A percentile compares a stretch with the other conserved stretches of the same genome.
phyloP scores from a whole-genome alignment of 345 rosid species.

The Populus pruinosa region DNA sequence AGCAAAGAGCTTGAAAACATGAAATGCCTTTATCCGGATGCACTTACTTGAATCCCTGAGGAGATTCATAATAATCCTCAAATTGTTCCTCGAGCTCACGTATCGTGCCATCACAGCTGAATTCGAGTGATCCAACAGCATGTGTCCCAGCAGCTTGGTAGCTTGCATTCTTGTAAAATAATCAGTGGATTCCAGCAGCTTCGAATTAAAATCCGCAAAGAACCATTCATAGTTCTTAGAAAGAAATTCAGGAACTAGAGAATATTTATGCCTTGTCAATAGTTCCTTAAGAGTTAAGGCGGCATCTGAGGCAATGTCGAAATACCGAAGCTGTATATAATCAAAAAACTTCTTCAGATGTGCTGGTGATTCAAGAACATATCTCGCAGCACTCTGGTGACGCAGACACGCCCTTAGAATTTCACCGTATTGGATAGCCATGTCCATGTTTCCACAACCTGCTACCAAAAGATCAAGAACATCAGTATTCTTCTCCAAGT shows the following conservation, averaged over 20 bases:
- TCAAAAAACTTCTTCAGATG: slow-evolving; percentile 88
- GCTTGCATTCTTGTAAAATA: slow-evolving; percentile 96
- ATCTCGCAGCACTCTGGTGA: slow-evolving; percentile 91
- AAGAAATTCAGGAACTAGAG: slow-evolving; percentile 57
- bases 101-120: slow-evolving; percentile 54
- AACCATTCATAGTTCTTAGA: slow-evolving; percentile 93
- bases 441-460: slow-evolving; percentile 61
- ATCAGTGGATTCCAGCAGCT: slow-evolving; percentile 85
- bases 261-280: slow-evolving; percentile 64
- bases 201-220: slow-evolving; percentile 76
- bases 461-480: too few relatives aligned
- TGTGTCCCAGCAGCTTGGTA: slow-evolving; percentile 47
- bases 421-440: slow-evolving; percentile 97
- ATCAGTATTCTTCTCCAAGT: too few relatives aligned
- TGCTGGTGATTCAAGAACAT: slow-evolving; percentile 68
- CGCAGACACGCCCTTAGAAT: slow-evolving; percentile 96
- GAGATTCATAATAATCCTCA: slow-evolving; percentile 72
- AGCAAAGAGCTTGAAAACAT: slow-evolving; percentile 73
- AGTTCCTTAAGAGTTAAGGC: slow-evolving; percentile 97
- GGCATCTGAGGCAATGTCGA: slow-evolving; percentile 95
- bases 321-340: slow-evolving; percentile 89
- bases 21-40: slow-evolving; percentile 12
- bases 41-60: slow-evolving; percentile 53
- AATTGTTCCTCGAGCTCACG: slow-evolving; percentile 49
- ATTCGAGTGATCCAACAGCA: slow-evolving; percentile 62